phyloP scores from a whole-genome alignment of 2,329 filamentous ascomycete genomes.

The Trichothecium roseum region DNA sequence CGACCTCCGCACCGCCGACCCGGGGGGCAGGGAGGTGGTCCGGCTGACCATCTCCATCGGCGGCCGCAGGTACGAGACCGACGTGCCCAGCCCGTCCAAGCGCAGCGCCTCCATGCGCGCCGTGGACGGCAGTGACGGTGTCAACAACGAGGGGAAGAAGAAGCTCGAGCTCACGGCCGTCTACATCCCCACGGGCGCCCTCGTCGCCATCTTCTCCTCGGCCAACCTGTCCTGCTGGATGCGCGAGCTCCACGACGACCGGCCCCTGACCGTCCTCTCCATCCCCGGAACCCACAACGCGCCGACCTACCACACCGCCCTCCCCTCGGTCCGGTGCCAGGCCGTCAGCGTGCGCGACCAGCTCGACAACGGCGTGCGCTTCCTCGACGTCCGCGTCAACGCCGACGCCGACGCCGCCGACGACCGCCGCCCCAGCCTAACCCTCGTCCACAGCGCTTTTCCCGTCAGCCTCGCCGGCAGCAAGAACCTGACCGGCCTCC shows the following conservation, averaged over 20 bases:
- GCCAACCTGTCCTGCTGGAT: constrained; percentile 70
- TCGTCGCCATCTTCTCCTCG: constrained; percentile 59
- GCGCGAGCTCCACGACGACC: constrained; percentile 59
- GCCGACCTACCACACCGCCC: constrained; percentile 70
- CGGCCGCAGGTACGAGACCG: constrained; percentile 51
- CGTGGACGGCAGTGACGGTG: constrained; percentile 36
- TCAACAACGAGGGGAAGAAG: too few relatives aligned
- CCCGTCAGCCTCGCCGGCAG: constrained; percentile 74
- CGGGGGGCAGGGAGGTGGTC: constrained; percentile 50
- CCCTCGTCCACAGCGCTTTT: constrained; percentile 84
- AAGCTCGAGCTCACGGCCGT: constrained; percentile 54
- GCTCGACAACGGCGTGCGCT: constrained; percentile 82
- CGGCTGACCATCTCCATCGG: constrained; percentile 64
- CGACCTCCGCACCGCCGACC: constrained; percentile 48
- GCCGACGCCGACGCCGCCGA: constrained; percentile 36
- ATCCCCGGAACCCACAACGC: constrained; percentile 96
- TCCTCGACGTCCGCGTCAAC: constrained; percentile 79
- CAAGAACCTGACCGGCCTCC: constrained; percentile 67
- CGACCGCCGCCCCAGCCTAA: constrained; percentile 59
- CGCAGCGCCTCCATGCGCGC: constrained; percentile 52
- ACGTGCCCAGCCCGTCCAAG: constrained; percentile 53
- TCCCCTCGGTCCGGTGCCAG: constrained; percentile 91
- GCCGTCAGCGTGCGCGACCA: constrained; percentile 67
- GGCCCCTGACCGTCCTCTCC: constrained; percentile 68
- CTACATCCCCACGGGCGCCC: constrained; percentile 46